Conservation (phyloP, 139 green algal species). For the Chlorella sp. region DNA sequence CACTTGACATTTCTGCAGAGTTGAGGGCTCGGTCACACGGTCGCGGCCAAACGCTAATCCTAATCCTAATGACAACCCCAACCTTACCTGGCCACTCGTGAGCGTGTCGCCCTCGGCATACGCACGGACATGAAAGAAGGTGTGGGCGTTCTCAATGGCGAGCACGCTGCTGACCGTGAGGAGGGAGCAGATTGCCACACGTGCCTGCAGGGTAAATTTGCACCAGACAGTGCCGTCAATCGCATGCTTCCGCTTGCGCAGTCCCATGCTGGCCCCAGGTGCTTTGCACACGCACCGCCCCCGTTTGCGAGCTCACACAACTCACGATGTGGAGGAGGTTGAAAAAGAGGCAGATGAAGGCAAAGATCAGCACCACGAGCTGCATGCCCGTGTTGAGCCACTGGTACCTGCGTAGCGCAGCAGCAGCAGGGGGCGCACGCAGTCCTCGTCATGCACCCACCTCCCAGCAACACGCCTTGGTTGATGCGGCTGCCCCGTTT, state of each 20-base stretch:
- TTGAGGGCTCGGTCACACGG: too few species aligned
- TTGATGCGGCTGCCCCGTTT: too few species aligned
- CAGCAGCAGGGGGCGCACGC: too few species aligned
- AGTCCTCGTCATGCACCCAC: too few species aligned
- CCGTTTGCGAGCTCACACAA: too few species aligned
- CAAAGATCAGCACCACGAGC: background rate
- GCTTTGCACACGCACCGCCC: too few species aligned
- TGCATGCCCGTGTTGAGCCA: background rate
- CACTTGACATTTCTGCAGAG: background rate
- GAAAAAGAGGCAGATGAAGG: too few species aligned
- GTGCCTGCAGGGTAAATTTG: background rate
- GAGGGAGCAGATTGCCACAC: background rate
- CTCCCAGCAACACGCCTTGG: too few species aligned
- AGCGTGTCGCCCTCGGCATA: background rate
- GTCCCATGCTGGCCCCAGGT: too few species aligned
- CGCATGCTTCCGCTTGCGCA: too few species aligned
- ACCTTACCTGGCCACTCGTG: background rate
- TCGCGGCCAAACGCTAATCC: background rate
- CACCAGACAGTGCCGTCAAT: too few species aligned
- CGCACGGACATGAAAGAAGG: background rate
- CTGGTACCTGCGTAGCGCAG: background rate
- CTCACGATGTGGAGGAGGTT: too few species aligned
- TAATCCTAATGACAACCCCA: background rate
- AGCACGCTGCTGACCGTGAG: background rate
- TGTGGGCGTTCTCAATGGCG: background rate